Conservation (phyloP, 331 rosid species). For the Malus hybrid region DNA sequence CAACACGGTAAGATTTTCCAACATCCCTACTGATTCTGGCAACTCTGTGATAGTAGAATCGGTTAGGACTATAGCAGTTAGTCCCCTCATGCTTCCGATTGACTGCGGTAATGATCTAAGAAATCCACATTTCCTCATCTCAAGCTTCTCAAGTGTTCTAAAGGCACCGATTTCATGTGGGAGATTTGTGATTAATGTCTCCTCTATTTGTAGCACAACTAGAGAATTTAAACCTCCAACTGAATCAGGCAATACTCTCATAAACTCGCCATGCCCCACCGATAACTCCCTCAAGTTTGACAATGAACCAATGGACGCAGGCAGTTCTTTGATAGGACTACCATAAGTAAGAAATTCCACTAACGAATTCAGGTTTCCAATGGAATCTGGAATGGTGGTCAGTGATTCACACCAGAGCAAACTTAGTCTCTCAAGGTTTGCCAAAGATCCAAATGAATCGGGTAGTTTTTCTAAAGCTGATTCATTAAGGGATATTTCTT, state of each 20-base stretch:
- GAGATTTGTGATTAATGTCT: slow-evolving; percentile 31
- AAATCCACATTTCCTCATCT: slow-evolving; percentile 32
- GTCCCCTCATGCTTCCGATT: slow-evolving; percentile 32
- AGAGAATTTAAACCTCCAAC: slow-evolving; percentile 27
- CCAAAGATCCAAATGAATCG: slow-evolving; percentile 34
- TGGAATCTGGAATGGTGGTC: slow-evolving; percentile 35
- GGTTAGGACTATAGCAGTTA: slow-evolving; percentile 28
- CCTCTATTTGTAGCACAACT: slow-evolving; percentile 28
- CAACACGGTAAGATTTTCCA: slow-evolving; percentile 43
- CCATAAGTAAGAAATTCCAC: slow-evolving; percentile 10
- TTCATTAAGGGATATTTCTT: slow-evolving; percentile 28
- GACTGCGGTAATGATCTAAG: slow-evolving; percentile 49
- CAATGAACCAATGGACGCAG: slow-evolving; percentile 43
- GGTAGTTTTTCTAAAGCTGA: slow-evolving; percentile 48
- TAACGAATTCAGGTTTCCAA: slow-evolving; percentile 32
- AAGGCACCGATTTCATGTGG: slow-evolving; percentile 49
- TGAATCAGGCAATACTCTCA: slow-evolving; percentile 34
- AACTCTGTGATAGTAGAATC: slow-evolving; percentile 33
- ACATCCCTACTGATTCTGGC: slow-evolving; percentile 37
- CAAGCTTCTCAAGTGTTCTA: slow-evolving; percentile 38
- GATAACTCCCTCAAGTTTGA: slow-evolving; percentile 26
- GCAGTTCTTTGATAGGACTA: slow-evolving; percentile 36
- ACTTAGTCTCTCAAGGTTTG: slow-evolving; percentile 50
- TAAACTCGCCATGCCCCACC: slow-evolving; percentile 25
- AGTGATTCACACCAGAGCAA: slow-evolving; percentile 39